Evolutionary conservation across 2,329 filamentous ascomycete species (phyloP).

Genomic region (Aspergillus ochraceoroseus): DNA sequence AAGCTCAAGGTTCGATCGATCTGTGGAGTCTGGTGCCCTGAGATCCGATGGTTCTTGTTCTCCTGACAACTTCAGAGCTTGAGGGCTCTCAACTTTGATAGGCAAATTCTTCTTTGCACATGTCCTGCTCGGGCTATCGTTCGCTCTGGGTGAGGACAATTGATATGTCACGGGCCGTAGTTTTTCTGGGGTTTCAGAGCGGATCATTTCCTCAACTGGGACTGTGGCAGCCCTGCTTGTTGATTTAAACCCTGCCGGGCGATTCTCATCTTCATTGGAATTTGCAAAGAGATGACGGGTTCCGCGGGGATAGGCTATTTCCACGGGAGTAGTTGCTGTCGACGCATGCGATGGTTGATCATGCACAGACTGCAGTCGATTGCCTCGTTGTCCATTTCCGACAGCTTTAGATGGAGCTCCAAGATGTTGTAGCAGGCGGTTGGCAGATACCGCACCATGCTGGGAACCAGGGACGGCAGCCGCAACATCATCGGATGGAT

Average conservation of each 20-base stretch:
- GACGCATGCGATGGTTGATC: no score
- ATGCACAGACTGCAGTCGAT: no score
- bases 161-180: neutral
- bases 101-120: neutral
- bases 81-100: neutral
- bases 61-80: no score
- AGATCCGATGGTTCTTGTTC: no score
- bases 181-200: neutral
- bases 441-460: neutral
- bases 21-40: no score
- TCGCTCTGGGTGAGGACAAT: neutral
- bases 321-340: no score
- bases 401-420: neutral
- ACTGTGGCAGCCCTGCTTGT: neutral
- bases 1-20: neutral
- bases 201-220: neutral
- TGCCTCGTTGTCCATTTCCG: no score
- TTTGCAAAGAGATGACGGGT: no score
- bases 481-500: constrained; percentile 1
- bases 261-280: neutral
- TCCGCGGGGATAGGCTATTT: no score
- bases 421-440: constrained; percentile 10
- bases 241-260: neutral
- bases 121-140: neutral
- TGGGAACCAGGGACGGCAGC: neutral